Evolutionary conservation across 106 monocot species (phyloP).

Genomic region (Hemerocallis citrina): DNA sequence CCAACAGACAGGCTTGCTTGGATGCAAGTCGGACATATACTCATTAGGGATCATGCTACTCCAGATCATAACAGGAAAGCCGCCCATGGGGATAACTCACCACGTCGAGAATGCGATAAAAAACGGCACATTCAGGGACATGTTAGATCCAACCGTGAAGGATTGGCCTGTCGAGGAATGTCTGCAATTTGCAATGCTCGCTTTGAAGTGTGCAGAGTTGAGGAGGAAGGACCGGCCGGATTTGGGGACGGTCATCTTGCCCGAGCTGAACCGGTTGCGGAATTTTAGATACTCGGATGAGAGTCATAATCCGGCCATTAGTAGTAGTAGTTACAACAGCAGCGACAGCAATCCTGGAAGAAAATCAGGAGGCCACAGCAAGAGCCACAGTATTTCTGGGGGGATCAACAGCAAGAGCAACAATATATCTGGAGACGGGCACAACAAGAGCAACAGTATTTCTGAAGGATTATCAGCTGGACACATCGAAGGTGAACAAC

Average conservation of each 20-base stretch:
- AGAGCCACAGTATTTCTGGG: too few species aligned
- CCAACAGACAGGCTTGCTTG: slow-evolving; percentile 85
- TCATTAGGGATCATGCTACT: slow-evolving; percentile 75
- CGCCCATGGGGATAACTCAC: slow-evolving; percentile 74
- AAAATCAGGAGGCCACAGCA: background rate
- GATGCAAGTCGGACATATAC: slow-evolving; percentile 77
- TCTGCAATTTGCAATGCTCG: slow-evolving; percentile 43
- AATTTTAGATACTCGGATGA: slow-evolving; percentile 44
- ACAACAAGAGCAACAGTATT: too few species aligned
- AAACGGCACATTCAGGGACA: slow-evolving; percentile 35
- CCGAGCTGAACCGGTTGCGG: slow-evolving; percentile 71
- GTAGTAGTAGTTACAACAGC: background rate
- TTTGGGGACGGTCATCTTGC: slow-evolving; percentile 58
- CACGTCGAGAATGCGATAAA: slow-evolving; percentile 50
- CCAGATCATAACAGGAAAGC: slow-evolving; percentile 59
- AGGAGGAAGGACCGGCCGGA: slow-evolving; percentile 74
- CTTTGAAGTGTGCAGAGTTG: slow-evolving; percentile 65
- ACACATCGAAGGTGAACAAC: too few species aligned
- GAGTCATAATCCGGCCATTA: background rate
- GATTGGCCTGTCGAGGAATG: slow-evolving; percentile 76
- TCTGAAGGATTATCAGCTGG: too few species aligned
- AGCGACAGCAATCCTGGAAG: background rate
- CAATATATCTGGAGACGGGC: too few species aligned
- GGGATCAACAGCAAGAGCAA: too few species aligned
- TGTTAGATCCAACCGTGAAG: slow-evolving; percentile 46